phyloP scores from a whole-genome alignment of 805 yeast species.

The Candida schatavii region DNA sequence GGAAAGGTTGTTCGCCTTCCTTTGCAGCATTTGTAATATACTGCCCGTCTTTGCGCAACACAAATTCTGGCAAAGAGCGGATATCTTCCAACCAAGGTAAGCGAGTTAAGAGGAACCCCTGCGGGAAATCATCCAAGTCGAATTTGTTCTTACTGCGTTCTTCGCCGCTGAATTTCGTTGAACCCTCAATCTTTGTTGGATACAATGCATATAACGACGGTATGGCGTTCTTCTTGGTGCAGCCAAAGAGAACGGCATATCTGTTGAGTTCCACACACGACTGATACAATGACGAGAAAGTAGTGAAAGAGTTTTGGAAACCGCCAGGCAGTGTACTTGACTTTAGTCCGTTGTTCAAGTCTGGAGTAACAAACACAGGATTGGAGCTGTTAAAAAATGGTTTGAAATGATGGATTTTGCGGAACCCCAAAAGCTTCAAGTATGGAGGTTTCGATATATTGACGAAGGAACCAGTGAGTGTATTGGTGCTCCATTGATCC shows the following conservation, averaged over 20 bases:
- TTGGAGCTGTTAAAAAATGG: constrained; percentile 52
- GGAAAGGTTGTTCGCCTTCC: constrained; percentile 13
- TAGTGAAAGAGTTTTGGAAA: constrained; percentile 59
- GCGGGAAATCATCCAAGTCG: constrained; percentile 42
- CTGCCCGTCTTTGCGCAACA: constrained; percentile 16
- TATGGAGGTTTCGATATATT: constrained; percentile 38
- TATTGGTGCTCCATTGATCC: too few species aligned
- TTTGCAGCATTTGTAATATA: constrained; percentile 14
- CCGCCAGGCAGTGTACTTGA: constrained; percentile 30
- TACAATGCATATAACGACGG: constrained; percentile 60
- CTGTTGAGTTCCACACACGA: constrained; percentile 49
- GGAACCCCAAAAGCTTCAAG: constrained; percentile 67
- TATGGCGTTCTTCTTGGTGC: constrained; percentile 46
- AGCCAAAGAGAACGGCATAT: constrained; percentile 75
- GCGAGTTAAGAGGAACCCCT: constrained; percentile 68
- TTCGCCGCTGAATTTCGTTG: constrained; percentile 14
- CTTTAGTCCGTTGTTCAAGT: constrained; percentile 41
- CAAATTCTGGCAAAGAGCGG: constrained; percentile 55
- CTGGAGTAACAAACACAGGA: constrained; percentile 67
- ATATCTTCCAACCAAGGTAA: constrained; percentile 78
- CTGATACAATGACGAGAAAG: constrained; percentile 66
- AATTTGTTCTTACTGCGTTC: not conserved
- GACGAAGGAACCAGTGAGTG: not conserved
- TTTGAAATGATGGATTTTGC: constrained; percentile 43
- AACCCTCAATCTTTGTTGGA: constrained; percentile 42